Evolutionary conservation across 495 filamentous ascomycete genomes (phyloP).

Genomic region (Aspergillus indologenus): DNA sequence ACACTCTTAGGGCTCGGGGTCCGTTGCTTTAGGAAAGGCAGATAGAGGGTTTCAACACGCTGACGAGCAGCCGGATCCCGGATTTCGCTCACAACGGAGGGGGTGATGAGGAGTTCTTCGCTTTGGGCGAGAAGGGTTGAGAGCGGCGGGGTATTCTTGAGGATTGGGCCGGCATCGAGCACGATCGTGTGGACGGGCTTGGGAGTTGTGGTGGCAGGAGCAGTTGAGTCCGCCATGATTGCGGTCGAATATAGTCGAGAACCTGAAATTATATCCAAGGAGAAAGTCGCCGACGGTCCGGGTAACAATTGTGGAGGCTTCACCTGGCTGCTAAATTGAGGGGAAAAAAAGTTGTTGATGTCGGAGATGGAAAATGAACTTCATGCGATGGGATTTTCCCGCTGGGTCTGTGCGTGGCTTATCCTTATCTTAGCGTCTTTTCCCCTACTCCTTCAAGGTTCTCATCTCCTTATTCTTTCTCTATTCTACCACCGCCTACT

Average conservation of each 20-base stretch:
- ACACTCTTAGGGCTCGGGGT: conserved; percentile 71
- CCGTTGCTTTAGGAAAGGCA: conserved; percentile 79
- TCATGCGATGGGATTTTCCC: conserved; percentile 5
- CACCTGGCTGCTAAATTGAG: not conserved
- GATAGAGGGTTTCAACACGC: conserved; percentile 74
- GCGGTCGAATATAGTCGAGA: not conserved
- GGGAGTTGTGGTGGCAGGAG: conserved; percentile 19
- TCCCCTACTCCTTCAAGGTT: not conserved
- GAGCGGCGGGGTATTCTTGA: conserved; percentile 80
- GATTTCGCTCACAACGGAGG: conserved; percentile 84
- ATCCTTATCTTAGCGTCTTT: conserved; percentile 14
- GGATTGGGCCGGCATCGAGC: conserved; percentile 86
- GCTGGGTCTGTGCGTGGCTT: conserved; percentile 15
- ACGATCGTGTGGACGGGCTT: conserved; percentile 82
- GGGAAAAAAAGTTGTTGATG: not conserved
- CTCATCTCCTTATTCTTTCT: not conserved
- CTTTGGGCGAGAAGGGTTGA: conserved; percentile 73
- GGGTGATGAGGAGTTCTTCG: conserved; percentile 78
- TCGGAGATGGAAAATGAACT: not conserved
- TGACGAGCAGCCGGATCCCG: conserved; percentile 76
- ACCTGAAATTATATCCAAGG: not conserved
- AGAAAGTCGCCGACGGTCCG: conserved; percentile 10
- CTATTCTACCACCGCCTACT: not conserved
- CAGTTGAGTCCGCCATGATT: conserved; percentile 39
- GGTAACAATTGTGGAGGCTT: conserved; percentile 3